phyloP scores from a whole-genome alignment of 2,329 filamentous ascomycete species.

The Penicillium olsonii region DNA sequence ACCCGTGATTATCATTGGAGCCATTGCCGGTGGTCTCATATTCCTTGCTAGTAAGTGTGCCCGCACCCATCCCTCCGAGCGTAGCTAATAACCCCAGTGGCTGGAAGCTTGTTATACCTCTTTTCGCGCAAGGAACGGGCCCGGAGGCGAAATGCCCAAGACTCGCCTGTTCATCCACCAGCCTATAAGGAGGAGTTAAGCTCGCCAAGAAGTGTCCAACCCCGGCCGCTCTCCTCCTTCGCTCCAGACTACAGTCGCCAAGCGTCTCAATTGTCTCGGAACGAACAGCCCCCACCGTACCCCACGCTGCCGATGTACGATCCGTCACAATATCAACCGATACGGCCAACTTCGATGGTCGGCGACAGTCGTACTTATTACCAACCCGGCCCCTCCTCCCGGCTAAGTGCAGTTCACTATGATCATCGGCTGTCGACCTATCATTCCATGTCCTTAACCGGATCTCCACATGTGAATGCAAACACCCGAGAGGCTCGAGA shows the following conservation, averaged over 20 bases:
- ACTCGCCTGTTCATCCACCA: conserved; percentile 13
- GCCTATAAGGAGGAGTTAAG: conserved; percentile 18
- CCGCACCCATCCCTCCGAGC: conserved; percentile 8
- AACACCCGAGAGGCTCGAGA: too few relatives aligned
- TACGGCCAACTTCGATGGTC: conserved; percentile 14
- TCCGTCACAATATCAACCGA: conserved; percentile 34
- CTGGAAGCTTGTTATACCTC: conserved; percentile 18
- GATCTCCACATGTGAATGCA: too few relatives aligned
- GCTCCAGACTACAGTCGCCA: conserved; percentile 24
- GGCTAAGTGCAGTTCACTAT: conserved; percentile 23
- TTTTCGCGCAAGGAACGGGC: conserved; percentile 28
- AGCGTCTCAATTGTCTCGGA: conserved; percentile 14
- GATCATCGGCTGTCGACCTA: conserved; percentile 20
- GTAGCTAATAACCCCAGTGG: conserved; percentile 16
- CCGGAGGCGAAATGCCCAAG: conserved; percentile 20
- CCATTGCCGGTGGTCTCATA: conserved; percentile 7
- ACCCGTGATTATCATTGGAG: conserved; percentile 6
- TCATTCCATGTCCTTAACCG: conserved; percentile 9
- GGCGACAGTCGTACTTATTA: conserved; percentile 5
- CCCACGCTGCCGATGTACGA: conserved; percentile 35
- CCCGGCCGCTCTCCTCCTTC: conserved; percentile 27
- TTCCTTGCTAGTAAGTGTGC: conserved; percentile 10
- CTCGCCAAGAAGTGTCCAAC: conserved; percentile 15
- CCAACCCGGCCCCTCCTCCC: conserved; percentile 19
- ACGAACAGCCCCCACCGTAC: conserved; percentile 31